Percentiles rank a stretch among this genome's conserved stretches.
Evolutionary conservation across 2,329 filamentous ascomycete genomes (phyloP).

Genomic region (Cladosporium sp.): DNA sequence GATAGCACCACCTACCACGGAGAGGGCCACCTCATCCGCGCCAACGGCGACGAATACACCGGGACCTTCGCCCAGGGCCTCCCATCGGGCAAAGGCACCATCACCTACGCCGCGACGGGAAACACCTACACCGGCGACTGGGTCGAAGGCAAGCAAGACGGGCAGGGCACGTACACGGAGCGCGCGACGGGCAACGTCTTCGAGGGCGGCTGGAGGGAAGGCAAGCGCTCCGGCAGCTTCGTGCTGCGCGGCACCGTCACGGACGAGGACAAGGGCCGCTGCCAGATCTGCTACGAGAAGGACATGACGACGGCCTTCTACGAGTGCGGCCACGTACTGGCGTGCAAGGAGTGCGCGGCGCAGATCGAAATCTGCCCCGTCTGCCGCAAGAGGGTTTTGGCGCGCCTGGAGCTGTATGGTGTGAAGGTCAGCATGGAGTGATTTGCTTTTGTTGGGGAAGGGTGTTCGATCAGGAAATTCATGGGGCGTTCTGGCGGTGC

Average conservation of each 20-base stretch:
- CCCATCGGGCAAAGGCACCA: slow-evolving; percentile 51
- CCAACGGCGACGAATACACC: slow-evolving; percentile 50
- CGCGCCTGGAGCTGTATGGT: slow-evolving; percentile 51
- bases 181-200: slow-evolving; percentile 54
- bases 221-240: slow-evolving; percentile 56
- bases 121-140: slow-evolving; percentile 55
- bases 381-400: slow-evolving; percentile 52
- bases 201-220: slow-evolving; percentile 54
- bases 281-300: slow-evolving; percentile 57
- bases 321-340: slow-evolving; percentile 58
- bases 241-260: slow-evolving; percentile 57
- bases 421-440: slow-evolving; percentile 19
- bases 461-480: background rate
- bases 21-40: slow-evolving; percentile 46
- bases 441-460: background rate
- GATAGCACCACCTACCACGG: slow-evolving; percentile 46
- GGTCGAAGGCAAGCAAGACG: slow-evolving; percentile 58
- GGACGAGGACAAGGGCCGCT: slow-evolving; percentile 54
- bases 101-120: slow-evolving; percentile 56
- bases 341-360: slow-evolving; percentile 54
- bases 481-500: background rate
- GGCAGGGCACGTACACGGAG: slow-evolving; percentile 52
- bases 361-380: slow-evolving; percentile 56
- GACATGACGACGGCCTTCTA: slow-evolving; percentile 56
- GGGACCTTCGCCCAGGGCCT: slow-evolving; percentile 49